Evolutionary conservation across 2,329 filamentous ascomycete genomes (phyloP).

Genomic region (Alternaria sp.): DNA sequence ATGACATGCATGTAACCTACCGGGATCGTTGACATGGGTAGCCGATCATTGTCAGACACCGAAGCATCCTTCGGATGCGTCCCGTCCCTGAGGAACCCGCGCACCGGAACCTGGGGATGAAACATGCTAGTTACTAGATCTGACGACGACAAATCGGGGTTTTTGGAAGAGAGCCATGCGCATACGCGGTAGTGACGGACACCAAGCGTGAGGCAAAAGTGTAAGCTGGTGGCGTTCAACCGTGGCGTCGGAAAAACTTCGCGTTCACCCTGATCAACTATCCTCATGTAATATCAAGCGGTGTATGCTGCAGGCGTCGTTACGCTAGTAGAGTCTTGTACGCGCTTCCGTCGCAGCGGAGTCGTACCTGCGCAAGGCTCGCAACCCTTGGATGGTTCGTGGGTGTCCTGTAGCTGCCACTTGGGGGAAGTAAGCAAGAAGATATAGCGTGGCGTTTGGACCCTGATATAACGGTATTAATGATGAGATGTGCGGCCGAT

Average conservation of each 20-base stretch:
- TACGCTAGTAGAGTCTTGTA: conserved; percentile 4
- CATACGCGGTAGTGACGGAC: neutral
- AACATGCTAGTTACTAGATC: conserved; percentile 1
- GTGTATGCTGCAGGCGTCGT: neutral
- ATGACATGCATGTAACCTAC: conserved; percentile 16
- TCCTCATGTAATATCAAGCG: neutral
- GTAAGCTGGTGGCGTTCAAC: conserved; percentile 7
- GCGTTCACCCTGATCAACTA: conserved; percentile 3
- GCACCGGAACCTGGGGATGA: conserved; percentile 16
- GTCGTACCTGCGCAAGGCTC: conserved; percentile 9
- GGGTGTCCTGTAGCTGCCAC: neutral
- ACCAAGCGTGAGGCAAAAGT: conserved; percentile 2
- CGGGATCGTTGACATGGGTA: conserved; percentile 24
- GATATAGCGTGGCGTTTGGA: neutral
- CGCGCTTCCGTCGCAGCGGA: conserved; percentile 1
- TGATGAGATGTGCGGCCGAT: neutral
- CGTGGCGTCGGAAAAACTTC: neutral
- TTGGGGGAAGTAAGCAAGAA: neutral
- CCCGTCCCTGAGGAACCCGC: conserved; percentile 15
- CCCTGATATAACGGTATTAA: neutral
- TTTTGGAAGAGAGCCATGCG: neutral
- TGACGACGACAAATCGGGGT: conserved; percentile 1
- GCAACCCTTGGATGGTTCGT: neutral
- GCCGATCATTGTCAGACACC: conserved; percentile 16
- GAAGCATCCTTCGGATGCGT: conserved; percentile 15